Base-by-base conservation (phyloP, 371 early-diverging fungal genomes). In the Lichtheimia hyalospora region DNA sequence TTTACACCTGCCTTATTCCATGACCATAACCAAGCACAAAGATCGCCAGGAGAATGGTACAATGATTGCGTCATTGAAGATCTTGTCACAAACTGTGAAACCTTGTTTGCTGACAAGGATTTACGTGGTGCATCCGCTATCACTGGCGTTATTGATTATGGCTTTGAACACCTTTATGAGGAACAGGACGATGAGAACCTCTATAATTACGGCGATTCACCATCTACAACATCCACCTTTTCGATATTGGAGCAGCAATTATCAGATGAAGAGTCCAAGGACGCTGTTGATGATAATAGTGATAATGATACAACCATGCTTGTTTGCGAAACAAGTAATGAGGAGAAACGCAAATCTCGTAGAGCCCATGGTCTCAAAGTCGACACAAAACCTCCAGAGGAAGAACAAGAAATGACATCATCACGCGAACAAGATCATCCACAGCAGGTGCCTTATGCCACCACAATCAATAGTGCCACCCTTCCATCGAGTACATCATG, bases 1-100 rank as follows among this genome's bases (percentile, higher is more conserved):
- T 85, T 85, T 48, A 81, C 85, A 5, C 85, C 85, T 0, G 84
- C 85, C 24, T 81, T 85, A 16, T 85, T 85, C 58, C 85, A 85
- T 53, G 85, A 85, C 27, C 74, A 82, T 21, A 83, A 77, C 49
- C 77, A 78, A 28, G 70, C 73, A n/a, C 72, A 71, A 52, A 53
- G 56, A 18, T 55, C 55, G 5, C 76, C 78, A 10, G 74, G 73
- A 2, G 81, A 81, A 64, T 76, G 76, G 75, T 63, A 61, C 12
- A 69, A 63, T 16, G 81, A 81, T 28, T 75, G 81, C 39, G 81
- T 81, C 2, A 39, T 81, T 39, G 76, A 81, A 51, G 81, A 81
- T 57, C 60, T 81, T 40, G 66, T 81, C 18, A 34, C 60, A 50
- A 75, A 81, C 48, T 59, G 62, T 20, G 63, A 69, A 28, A 69